Evolutionary conservation across 2,329 filamentous ascomycete genomes (phyloP), one percentile per base, ranked within the genome.

Genomic region (Colletotrichum sp.): DNA sequence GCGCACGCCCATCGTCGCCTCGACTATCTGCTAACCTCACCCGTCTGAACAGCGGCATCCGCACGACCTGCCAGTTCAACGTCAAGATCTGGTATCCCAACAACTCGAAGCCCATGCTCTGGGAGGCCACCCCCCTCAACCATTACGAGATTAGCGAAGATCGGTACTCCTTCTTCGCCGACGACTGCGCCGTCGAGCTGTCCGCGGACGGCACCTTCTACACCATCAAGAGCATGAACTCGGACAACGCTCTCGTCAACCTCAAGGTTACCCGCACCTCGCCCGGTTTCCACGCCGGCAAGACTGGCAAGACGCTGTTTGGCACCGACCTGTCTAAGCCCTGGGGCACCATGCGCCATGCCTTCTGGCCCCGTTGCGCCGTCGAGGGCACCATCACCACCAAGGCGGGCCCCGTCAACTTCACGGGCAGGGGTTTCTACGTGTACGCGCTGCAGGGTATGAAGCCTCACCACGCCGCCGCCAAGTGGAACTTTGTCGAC

Each of bases 381-480:
- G 92, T 94, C 15, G 94, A 96, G 85, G 97, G 97, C 67, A 94
- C 91, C 79, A 95, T 99, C 84, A 92, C 94, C 78, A 98, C 96
- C 76, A 91, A 94, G 80, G 92, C 95, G 39, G 95, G 95, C 64
- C 92, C 94, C 48, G 89, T 98, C 77, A 93, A 98, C 83, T 93
- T 98, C 84, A 93, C 92, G 81, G 96, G 96, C 73, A 92, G 89
- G 78, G 96, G 93, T 36, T 88, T 98, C 81, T 96, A 96, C 86
- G 90, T 94, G 79, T 94, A 97, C 84, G 96, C 95, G 55, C 88
- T 99, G 67, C 97, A 99, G 87, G 97, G 96, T 84, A 99, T 99
- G 96, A 99, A 99, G 90, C 97, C 97, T 55, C 97, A 99, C 85
- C 98, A 99, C 84, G 94, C 96, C 75, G 96, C 96, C 77, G 93